Conservation (phyloP, 208 protist genomes). For the Crithidia thermophila region DNA sequence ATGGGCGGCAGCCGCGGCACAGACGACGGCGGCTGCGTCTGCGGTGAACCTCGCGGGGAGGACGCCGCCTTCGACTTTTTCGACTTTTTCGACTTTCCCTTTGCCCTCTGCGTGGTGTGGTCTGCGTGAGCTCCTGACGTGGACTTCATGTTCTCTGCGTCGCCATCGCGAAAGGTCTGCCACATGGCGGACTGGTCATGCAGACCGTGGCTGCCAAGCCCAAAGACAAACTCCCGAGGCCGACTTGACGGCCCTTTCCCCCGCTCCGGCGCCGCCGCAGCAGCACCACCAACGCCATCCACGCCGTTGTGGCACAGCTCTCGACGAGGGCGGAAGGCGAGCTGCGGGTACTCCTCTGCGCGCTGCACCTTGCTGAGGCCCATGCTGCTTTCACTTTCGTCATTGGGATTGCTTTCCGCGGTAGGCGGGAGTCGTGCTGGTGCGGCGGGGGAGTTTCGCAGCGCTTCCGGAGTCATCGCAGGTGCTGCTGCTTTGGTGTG, state of each 20-base stretch:
- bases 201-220: conserved; percentile 22
- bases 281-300: too few relatives aligned
- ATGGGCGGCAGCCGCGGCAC: background rate
- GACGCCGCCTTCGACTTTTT: too few relatives aligned
- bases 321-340: conserved; percentile 1
- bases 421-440: too few relatives aligned
- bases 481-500: too few relatives aligned
- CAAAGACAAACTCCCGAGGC: conserved; percentile 11
- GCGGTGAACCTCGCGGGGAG: background rate
- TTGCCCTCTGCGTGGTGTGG: too few relatives aligned
- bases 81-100: too few relatives aligned
- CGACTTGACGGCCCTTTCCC: background rate
- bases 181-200: background rate
- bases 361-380: conserved; percentile 1
- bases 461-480: background rate
- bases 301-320: background rate
- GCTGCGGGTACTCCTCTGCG: conserved; percentile 11
- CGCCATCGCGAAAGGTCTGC: background rate
- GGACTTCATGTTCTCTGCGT: background rate
- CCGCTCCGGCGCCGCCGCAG: background rate
- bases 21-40: background rate
- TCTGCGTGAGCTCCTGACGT: too few relatives aligned
- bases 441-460: too few relatives aligned
- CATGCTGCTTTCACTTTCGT: background rate
- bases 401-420: background rate